phyloP scores from a whole-genome alignment of 2,329 filamentous ascomycete genomes.

The Alternaria incomplexa region DNA sequence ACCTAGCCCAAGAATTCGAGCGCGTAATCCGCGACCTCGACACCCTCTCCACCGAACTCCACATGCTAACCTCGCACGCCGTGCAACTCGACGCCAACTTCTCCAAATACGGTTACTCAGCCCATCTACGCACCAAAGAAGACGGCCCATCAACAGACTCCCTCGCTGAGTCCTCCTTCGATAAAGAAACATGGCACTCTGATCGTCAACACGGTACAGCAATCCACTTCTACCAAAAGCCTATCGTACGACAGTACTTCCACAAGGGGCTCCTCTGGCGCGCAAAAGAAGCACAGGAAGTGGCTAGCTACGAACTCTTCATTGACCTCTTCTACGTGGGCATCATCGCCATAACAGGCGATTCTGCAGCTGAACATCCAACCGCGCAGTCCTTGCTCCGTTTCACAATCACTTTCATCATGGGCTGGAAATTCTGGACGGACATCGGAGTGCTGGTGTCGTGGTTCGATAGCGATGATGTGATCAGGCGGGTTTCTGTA shows the following conservation, averaged over 20 bases:
- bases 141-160: conserved; percentile 7
- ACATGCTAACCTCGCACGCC: conserved; percentile 60
- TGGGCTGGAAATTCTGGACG: conserved; percentile 69
- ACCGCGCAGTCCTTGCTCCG: conserved; percentile 63
- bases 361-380: conserved; percentile 63
- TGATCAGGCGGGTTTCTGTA: conserved; percentile 64
- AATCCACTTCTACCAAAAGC: conserved; percentile 65
- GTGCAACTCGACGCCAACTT: conserved; percentile 66
- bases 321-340: conserved; percentile 69
- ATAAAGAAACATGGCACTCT: conserved; percentile 46
- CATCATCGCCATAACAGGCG: conserved; percentile 69
- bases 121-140: conserved; percentile 57
- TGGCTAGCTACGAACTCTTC: conserved; percentile 69
- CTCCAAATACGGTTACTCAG: conserved; percentile 67
- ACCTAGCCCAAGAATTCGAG: conserved; percentile 64
- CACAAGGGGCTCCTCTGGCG: conserved; percentile 70
- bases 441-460: conserved; percentile 64
- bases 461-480: conserved; percentile 69
- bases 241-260: conserved; percentile 69
- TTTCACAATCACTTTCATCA: conserved; percentile 67
- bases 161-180: conserved; percentile 31
- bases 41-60: conserved; percentile 59
- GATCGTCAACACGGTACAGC: conserved; percentile 50
- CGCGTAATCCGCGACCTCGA: conserved; percentile 61
- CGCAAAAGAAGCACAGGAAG: conserved; percentile 63